Base-by-base conservation (phyloP, 1,284 basidiomycete species). In the Heliocybe sulcata region DNA sequence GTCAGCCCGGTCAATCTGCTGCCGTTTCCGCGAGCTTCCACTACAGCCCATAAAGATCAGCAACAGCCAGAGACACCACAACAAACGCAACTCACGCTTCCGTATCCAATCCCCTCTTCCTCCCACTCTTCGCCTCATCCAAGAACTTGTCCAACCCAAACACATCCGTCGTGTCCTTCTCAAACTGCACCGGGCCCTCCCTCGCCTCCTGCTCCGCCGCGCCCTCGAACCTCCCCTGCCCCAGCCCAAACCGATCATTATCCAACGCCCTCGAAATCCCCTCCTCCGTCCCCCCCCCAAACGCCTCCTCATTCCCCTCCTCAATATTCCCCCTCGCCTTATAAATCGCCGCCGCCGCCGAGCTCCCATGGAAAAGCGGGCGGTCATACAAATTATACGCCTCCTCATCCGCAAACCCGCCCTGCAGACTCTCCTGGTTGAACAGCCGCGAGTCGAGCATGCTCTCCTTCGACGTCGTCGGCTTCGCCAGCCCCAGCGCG, bases 61-160 rank as follows among this genome's bases (percentile, higher is more conserved):
- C 45, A 68, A 56, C 31, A 22, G 57, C n/a, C 2, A 45, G 38
- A 22, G 6, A 27, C 26, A 10, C 14, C 14, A n/a, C 16, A 54
- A 38, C 53, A n/a, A n/a, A 26, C 52, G 54, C 57, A 38, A 81
- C 87, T 76, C 67, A 89, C 79, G 77, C 83, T 52, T 80, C 79
- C 52, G 84, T 85, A 65, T 92, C 89, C 65, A 92, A 64, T n/a
- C 92, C 89, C 60, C 94, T 79, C 74, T 98, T 98, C 67, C 85
- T 87, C 3, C 94, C 95, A 20, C 87, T 86, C 78, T 95, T 98
- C 12, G 96, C 97, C 66, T 95, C 93, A 66, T 98, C 92, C 75
- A 99, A 80, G 77, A 99, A 99, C 69, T 97, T 87, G 70, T 97
- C 92, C 61, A 99, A 81, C 60, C 96, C 95, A 67, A 99, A 99